These are phyloP conservation scores for Flaveria sonorensis DNA, from an alignment of 129 eudicot species.

Conservation along the genomic window DNA sequence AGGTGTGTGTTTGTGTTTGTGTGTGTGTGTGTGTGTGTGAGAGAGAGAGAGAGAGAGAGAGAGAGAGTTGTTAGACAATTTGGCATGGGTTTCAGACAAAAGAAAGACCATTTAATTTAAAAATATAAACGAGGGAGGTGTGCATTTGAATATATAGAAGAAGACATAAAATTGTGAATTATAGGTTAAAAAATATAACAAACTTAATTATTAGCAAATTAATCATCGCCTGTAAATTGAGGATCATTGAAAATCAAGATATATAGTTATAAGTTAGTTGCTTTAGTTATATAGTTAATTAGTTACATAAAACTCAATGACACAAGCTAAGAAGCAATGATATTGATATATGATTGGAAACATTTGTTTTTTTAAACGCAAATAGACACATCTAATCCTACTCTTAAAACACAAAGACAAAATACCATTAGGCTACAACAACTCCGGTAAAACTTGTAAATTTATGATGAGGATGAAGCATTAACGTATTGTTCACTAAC, in stretches of 20 bases:
- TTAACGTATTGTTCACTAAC: too few species aligned
- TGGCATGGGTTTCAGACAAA: slow-evolving; percentile 32
- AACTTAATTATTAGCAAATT: background rate
- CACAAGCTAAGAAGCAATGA: too few species aligned
- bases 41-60: slow-evolving; percentile 25
- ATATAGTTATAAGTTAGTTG: too few species aligned
- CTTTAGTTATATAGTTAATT: too few species aligned
- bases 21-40: slow-evolving; percentile 8
- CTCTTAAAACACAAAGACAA: too few species aligned
- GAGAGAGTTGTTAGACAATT: slow-evolving; percentile 20
- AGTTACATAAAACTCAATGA: too few species aligned
- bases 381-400: too few species aligned
- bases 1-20: background rate
- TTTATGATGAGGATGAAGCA: background rate
- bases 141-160: slow-evolving; percentile 30
- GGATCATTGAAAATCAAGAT: too few species aligned
- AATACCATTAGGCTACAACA: too few species aligned
- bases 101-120: background rate
- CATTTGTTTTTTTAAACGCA: too few species aligned
- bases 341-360: too few species aligned
- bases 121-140: slow-evolving; percentile 36
- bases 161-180: slow-evolving; percentile 9
- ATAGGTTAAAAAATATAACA: slow-evolving; percentile 11
- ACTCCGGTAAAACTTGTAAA: background rate
- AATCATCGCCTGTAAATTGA: background rate